Evolutionary conservation across 164 flowering plant species (phyloP).

Genomic region (Akebia trifoliata): DNA sequence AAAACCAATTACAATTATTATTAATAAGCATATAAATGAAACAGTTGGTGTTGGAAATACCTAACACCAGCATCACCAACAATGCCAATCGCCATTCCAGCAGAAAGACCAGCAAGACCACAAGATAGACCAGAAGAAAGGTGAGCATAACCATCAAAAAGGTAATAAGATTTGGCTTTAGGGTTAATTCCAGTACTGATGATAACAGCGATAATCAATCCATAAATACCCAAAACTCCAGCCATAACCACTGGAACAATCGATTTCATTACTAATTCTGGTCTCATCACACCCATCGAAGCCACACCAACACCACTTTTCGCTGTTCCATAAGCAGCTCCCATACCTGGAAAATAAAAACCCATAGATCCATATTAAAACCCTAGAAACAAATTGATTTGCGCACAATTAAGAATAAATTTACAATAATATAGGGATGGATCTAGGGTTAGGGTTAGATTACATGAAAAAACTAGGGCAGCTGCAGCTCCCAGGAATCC

Average conservation of each 20-base stretch:
- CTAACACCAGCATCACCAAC: constrained; percentile 90
- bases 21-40: too few relatives aligned
- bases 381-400: not conserved
- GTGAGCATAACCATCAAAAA: constrained; percentile 82
- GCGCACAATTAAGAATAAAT: not conserved
- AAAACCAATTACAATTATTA: too few relatives aligned
- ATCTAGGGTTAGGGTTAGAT: constrained; percentile 3
- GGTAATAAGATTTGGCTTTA: constrained; percentile 72
- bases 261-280: constrained; percentile 86
- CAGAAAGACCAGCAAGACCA: constrained; percentile 88
- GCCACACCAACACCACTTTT: constrained; percentile 93
- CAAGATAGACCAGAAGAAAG: constrained; percentile 82
- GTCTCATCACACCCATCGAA: constrained; percentile 92
- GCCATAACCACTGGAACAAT: constrained; percentile 95
- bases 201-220: constrained; percentile 78
- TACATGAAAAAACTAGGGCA: constrained; percentile 86
- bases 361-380: constrained; percentile 5
- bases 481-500: constrained; percentile 88
- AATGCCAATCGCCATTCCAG: constrained; percentile 93
- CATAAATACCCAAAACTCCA: constrained; percentile 84
- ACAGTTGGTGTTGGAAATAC: too few relatives aligned
- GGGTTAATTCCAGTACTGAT: constrained; percentile 92
- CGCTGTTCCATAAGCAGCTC: constrained; percentile 91
- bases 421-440: not conserved
- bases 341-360: constrained; percentile 56